phyloP scores from a whole-genome alignment of 2,329 filamentous ascomycete genomes.

The Exophiala oligosperma region DNA sequence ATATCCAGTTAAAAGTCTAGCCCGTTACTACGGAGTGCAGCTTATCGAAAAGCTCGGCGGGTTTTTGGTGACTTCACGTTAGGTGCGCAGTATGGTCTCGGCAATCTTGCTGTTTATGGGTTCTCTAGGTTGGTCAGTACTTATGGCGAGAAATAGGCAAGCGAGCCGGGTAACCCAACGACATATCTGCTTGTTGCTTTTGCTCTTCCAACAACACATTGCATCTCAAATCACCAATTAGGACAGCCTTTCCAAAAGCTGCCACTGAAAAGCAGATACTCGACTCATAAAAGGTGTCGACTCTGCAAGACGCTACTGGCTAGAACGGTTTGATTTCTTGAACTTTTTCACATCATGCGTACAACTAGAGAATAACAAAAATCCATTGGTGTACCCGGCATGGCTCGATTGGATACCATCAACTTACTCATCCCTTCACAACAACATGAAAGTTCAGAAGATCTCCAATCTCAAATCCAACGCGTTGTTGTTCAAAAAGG shows the following conservation, averaged over 20 bases:
- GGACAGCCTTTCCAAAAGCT: neutral
- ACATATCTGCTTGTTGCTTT: neutral
- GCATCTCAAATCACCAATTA: neutral
- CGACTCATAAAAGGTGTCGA: too few species aligned
- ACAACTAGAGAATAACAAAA: neutral
- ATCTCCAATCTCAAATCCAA: conserved; percentile 22
- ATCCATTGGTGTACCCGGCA: neutral
- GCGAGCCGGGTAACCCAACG: too few species aligned
- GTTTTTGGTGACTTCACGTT: neutral
- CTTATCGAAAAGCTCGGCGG: too few species aligned
- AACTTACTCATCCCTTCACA: conserved; percentile 19
- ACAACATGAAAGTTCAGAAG: conserved; percentile 2
- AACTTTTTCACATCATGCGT: neutral
- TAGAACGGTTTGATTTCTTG: neutral
- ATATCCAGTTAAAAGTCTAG: neutral
- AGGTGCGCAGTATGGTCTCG: neutral
- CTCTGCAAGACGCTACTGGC: neutral
- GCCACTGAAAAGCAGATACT: too few species aligned
- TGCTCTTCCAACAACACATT: neutral
- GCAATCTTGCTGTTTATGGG: neutral
- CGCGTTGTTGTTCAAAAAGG: conserved; percentile 78
- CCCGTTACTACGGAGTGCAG: too few species aligned
- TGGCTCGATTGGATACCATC: conserved; percentile 20
- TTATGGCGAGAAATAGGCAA: too few species aligned
- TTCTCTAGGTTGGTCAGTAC: neutral